These are phyloP conservation scores for Bipolaris oryzae DNA, from an alignment of 2,329 filamentous ascomycete genomes.

Conservation along the genomic window DNA sequence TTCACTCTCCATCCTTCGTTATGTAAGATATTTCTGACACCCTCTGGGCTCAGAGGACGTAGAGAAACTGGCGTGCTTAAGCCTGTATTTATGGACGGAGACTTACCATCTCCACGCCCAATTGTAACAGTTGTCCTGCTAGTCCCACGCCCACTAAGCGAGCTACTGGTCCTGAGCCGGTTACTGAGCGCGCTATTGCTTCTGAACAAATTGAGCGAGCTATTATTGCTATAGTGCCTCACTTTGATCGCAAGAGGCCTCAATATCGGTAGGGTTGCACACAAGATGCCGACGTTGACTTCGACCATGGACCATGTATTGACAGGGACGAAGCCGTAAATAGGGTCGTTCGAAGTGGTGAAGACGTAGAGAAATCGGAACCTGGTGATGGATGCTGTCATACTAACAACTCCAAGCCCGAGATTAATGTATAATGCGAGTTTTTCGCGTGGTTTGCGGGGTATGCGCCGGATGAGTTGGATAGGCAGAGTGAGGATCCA, in stretches of 20 bases:
- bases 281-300: conserved; percentile 86
- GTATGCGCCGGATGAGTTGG: conserved; percentile 5
- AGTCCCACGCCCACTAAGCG: too few species aligned
- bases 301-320: conserved; percentile 94
- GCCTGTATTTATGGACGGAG: too few species aligned
- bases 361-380: conserved; percentile 48
- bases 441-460: conserved; percentile 55
- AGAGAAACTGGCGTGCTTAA: too few species aligned
- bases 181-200: neutral
- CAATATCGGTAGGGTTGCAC: conserved; percentile 83
- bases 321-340: conserved; percentile 77
- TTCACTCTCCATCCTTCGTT: neutral
- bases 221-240: too few species aligned
- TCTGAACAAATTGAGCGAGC: too few species aligned
- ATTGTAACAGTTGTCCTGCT: too few species aligned
- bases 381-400: conserved; percentile 23
- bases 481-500: neutral
- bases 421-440: conserved; percentile 74
- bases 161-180: too few species aligned
- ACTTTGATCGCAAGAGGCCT: conserved; percentile 67
- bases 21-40: too few species aligned
- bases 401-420: conserved; percentile 78
- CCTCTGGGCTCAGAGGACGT: too few species aligned
- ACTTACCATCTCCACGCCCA: too few species aligned
- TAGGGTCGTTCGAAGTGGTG: conserved; percentile 56